Base-by-base conservation (phyloP, 2,329 filamentous ascomycete species). In the Microdochium paspali region DNA sequence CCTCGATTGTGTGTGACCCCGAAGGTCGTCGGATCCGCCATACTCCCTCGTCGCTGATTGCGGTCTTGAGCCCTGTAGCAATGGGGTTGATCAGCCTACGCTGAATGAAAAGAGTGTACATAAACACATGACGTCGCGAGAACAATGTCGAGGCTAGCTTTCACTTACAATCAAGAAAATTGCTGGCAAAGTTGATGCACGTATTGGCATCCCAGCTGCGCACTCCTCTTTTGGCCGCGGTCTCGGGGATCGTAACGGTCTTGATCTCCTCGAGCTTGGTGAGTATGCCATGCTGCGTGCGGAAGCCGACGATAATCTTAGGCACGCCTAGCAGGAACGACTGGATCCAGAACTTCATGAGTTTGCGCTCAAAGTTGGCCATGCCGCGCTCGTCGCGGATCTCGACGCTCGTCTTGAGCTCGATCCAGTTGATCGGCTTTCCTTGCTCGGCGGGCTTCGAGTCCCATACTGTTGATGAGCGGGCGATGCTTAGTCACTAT, bases 321-420 rank as follows among this genome's bases (percentile, higher is more conserved):
- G 90, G 89, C 1, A 97, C 90, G 35, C 91, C 91, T 2, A 98
- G 82, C 2, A 98, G 74, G 61, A 95, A 98, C 0, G 87, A 95
- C 65, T 97, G 93, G 13, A 91, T 88, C 93, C 93, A 98, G 68
- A 91, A 95, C 60, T 94, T 94, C 66, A 95, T 79, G 47, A 97
- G 76, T 63, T 97, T 97, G 44, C 87, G 80, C 66, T 96, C 87
- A 61, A 91, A 95, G 52, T 82, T 85, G 20, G 84, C 66, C 59
- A 81, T 74, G 58, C 93, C 87, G 44, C 80, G 76, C 2, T 83
- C 75, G 50, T 77, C 77, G 46, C 73, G 73, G 45, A 91, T 82
- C 53, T 85, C 82, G 35, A 79, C 83, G n/a, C 82, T 80, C 1
- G 93, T 98, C 64, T 98, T 98, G 49, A 98, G 77, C 66, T 98